These are phyloP conservation scores for Malassezia brasiliensis DNA, from an alignment of 1,284 basidiomycete species.

Conservation along the genomic window DNA sequence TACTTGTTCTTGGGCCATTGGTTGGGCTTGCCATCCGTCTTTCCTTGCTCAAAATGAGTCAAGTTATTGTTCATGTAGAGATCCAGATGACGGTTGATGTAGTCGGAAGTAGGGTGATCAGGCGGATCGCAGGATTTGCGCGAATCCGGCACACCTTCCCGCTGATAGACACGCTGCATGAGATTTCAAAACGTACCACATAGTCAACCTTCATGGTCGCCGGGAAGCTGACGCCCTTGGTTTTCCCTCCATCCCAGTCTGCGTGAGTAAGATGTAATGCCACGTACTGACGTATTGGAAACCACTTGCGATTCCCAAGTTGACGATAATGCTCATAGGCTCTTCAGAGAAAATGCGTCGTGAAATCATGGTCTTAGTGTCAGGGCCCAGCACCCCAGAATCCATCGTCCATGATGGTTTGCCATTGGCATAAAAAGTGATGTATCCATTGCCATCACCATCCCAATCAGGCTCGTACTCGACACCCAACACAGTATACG, in stretches of 20 bases:
- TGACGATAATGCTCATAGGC: constrained; percentile 43
- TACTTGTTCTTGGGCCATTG: constrained; percentile 34
- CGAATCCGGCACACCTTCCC: constrained; percentile 23
- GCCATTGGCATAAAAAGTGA: constrained; percentile 44
- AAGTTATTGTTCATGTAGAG: constrained; percentile 42
- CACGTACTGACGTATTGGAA: constrained; percentile 33
- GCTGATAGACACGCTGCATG: constrained; percentile 34
- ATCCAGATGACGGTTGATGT: constrained; percentile 35
- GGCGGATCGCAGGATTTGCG: constrained; percentile 32
- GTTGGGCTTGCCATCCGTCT: constrained; percentile 4
- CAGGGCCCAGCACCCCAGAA: constrained; percentile 21
- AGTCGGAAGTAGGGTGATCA: constrained; percentile 40
- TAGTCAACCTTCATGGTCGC: constrained; percentile 48
- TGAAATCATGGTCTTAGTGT: constrained; percentile 24
- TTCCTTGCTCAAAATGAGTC: constrained; percentile 25
- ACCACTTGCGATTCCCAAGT: constrained; percentile 35
- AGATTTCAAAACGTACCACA: not conserved
- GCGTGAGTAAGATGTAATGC: not conserved
- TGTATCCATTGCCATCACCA: constrained; percentile 28
- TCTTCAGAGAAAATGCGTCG: constrained; percentile 37
- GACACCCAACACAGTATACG: constrained; percentile 32
- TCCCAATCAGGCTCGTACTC: constrained; percentile 44
- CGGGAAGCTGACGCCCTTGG: constrained; percentile 46
- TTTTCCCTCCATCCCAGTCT: constrained; percentile 4
- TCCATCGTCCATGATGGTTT: constrained; percentile 39